phyloP scores from a whole-genome alignment of 129 eudicot genomes.

The Smallanthus sonchifolius region DNA sequence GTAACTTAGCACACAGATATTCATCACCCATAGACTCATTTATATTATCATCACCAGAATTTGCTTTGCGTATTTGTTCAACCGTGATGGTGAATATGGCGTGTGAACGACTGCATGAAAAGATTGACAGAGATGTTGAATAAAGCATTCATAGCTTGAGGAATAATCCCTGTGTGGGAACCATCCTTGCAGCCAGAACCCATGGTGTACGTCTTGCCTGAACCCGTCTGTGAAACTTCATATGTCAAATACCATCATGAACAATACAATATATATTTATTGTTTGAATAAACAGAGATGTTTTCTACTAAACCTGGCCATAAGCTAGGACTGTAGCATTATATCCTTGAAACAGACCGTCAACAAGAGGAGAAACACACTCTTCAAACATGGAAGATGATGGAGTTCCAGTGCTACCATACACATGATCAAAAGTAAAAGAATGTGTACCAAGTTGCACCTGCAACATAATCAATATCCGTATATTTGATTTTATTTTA shows the following conservation, averaged over 20 bases:
- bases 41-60: slow-evolving; percentile 41
- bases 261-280: neutral
- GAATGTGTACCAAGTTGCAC: slow-evolving; percentile 96
- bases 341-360: slow-evolving; percentile 96
- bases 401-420: slow-evolving; percentile 74
- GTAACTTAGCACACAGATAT: slow-evolving; percentile 92
- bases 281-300: no score
- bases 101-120: slow-evolving; percentile 82
- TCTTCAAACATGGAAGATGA: slow-evolving; percentile 83
- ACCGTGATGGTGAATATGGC: slow-evolving; percentile 95
- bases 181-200: slow-evolving; percentile 84
- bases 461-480: slow-evolving; percentile 26
- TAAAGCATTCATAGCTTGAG: slow-evolving; percentile 80
- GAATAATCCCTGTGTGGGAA: slow-evolving; percentile 68
- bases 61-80: slow-evolving; percentile 83
- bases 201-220: slow-evolving; percentile 98
- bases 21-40: slow-evolving; percentile 75
- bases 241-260: slow-evolving; percentile 26
- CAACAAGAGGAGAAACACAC: slow-evolving; percentile 97
- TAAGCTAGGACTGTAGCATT: slow-evolving; percentile 98
- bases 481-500: no score
- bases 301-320: slow-evolving; percentile 64
- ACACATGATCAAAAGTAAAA: slow-evolving; percentile 95
- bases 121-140: slow-evolving; percentile 57
- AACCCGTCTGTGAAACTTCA: slow-evolving; percentile 73